These are phyloP conservation scores for Teratosphaeria gauchensis DNA, from an alignment of 2,329 filamentous ascomycete genomes.

Conservation along the genomic window DNA sequence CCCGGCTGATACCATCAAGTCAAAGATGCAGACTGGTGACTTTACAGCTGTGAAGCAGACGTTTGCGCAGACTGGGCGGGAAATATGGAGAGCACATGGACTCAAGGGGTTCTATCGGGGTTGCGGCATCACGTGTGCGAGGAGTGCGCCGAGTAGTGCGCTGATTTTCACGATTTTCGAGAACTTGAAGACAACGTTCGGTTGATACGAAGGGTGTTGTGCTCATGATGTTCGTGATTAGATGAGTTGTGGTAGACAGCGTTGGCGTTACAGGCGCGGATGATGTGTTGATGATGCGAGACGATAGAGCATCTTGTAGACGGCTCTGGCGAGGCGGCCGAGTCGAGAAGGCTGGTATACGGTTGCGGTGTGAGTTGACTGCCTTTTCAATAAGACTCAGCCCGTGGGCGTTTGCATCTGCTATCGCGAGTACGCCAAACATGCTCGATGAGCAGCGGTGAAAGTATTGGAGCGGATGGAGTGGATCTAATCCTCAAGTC, in stretches of 20 bases:
- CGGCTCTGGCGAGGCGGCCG: no score
- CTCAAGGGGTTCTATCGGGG: slow-evolving; percentile 81
- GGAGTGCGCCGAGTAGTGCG: slow-evolving; percentile 89
- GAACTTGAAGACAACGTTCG: slow-evolving; percentile 61
- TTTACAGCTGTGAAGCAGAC: slow-evolving; percentile 48
- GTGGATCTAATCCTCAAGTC: no score
- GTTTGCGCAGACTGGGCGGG: slow-evolving; percentile 62
- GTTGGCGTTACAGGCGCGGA: neutral
- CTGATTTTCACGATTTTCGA: slow-evolving; percentile 97
- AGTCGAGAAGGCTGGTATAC: no score
- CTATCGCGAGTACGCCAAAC: neutral
- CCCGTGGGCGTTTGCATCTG: neutral
- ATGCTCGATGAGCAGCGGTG: neutral
- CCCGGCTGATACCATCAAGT: slow-evolving; percentile 95
- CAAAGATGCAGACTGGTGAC: slow-evolving; percentile 85
- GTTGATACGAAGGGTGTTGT: neutral
- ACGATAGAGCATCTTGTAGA: no score
- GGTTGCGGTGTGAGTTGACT: neutral
- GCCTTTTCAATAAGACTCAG: neutral
- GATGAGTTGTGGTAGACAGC: neutral
- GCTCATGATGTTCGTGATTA: neutral
- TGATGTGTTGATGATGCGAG: neutral
- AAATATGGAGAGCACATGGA: slow-evolving; percentile 75
- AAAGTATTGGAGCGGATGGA: no score
- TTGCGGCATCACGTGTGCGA: slow-evolving; percentile 82